phyloP scores from a whole-genome alignment of 1,284 basidiomycete species.

The Takashimella koratensis region DNA sequence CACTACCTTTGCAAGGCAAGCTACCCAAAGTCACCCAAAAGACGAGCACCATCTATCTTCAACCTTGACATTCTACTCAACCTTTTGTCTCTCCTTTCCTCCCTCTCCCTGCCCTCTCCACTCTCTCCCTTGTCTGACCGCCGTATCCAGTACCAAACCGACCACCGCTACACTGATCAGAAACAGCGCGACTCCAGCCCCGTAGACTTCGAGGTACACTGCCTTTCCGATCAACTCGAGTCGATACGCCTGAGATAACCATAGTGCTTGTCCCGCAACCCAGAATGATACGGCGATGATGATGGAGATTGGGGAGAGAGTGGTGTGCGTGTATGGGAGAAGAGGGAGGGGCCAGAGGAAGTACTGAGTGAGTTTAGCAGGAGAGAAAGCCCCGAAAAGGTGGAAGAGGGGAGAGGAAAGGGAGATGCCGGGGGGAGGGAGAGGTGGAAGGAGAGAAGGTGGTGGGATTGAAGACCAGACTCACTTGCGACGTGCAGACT shows the following conservation, averaged over 20 bases:
- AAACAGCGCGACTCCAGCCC: conserved; percentile 69
- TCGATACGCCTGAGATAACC: conserved; percentile 79
- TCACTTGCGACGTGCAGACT: conserved; percentile 92
- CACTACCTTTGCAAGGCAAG: no score
- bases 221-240: conserved; percentile 79
- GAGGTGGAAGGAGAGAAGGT: neutral
- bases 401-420: neutral
- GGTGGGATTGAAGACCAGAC: conserved; percentile 26
- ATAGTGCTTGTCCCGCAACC: conserved; percentile 68
- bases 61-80: neutral
- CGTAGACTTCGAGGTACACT: conserved; percentile 72
- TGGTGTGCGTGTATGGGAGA: conserved; percentile 69
- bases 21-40: no score
- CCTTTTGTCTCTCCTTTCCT: neutral
- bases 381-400: neutral
- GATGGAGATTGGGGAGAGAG: conserved; percentile 53
- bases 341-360: conserved; percentile 97
- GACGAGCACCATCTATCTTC: no score
- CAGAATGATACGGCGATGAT: conserved; percentile 60
- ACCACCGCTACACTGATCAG: conserved; percentile 72
- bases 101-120: neutral
- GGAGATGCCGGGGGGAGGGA: neutral
- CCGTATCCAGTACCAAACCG: conserved; percentile 56
- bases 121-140: neutral
- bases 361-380: conserved; percentile 60